Percentiles rank a stretch among this genome's conserved stretches.
phyloP scores from a whole-genome alignment of 2,329 filamentous ascomycete genomes.

The Septoria linicola region DNA sequence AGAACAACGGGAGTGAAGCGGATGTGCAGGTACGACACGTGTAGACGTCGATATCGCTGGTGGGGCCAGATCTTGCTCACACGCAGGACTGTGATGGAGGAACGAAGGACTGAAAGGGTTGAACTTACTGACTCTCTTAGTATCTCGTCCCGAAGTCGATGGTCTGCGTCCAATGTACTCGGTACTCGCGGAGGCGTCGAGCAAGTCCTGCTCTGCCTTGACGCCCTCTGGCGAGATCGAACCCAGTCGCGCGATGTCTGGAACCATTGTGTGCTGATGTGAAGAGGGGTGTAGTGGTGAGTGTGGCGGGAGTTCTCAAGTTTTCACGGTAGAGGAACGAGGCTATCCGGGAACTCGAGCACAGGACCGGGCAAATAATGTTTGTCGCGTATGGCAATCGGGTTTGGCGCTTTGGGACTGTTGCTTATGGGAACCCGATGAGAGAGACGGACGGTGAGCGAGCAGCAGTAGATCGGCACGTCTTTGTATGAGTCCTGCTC shows the following conservation, averaged over 20 bases:
- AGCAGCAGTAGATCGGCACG: not conserved
- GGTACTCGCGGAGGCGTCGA: conserved; percentile 30
- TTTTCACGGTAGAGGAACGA: not conserved
- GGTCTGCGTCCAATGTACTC: conserved; percentile 36
- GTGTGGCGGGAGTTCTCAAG: too few relatives aligned
- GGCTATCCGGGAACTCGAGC: not conserved
- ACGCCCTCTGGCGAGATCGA: conserved; percentile 18
- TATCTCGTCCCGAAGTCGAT: conserved; percentile 36
- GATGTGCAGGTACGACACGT: conserved; percentile 13
- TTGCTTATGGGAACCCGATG: conserved; percentile 14
- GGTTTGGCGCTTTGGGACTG: conserved; percentile 16
- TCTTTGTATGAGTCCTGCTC: not conserved
- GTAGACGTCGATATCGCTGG: too few relatives aligned
- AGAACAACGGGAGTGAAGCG: conserved; percentile 5
- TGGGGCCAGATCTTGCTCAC: too few relatives aligned
- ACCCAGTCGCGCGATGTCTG: conserved; percentile 22
- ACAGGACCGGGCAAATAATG: not conserved
- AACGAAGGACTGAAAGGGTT: conserved; percentile 3
- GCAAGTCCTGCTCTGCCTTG: conserved; percentile 30
- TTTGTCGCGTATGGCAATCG: conserved; percentile 10
- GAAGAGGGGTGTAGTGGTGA: not conserved
- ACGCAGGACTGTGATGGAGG: conserved; percentile 4
- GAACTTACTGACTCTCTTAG: conserved; percentile 38
- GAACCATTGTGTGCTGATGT: conserved; percentile 18
- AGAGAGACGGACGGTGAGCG: conserved; percentile 8